Percentiles rank a stretch among this genome's conserved stretches.
Conservation (phyloP, 1,139 yeast genomes). For the Yamadazyma friedrichii region DNA sequence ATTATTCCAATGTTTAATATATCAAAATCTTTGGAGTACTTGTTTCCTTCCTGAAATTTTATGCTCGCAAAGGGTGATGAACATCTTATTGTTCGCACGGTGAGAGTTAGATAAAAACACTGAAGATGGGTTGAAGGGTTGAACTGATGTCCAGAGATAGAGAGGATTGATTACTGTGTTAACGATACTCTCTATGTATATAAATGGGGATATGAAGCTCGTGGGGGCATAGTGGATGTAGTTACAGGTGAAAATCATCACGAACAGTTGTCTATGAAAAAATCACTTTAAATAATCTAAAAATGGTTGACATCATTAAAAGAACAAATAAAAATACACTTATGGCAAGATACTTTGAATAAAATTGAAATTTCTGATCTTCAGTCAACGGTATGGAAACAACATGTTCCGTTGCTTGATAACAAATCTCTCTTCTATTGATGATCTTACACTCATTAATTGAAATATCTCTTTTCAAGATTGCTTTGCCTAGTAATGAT, state of each 20-base stretch:
- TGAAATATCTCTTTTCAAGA: conserved; percentile 36
- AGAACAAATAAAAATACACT: conserved; percentile 21
- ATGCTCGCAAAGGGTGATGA: conserved; percentile 1
- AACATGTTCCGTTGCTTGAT: conserved; percentile 44
- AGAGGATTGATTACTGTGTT: too few species aligned
- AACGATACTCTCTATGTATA: too few species aligned
- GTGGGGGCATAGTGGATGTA: too few species aligned
- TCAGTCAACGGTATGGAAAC: conserved; percentile 43
- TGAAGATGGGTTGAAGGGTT: background rate
- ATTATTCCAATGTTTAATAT: too few species aligned
- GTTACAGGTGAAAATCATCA: background rate
- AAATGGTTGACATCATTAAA: conserved; percentile 21
- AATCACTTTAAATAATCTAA: conserved; percentile 25
- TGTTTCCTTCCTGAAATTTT: background rate
- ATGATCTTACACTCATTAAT: conserved; percentile 33
- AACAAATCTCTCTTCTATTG: conserved; percentile 39
- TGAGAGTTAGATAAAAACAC: background rate
- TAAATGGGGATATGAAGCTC: too few species aligned
- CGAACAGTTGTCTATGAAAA: conserved; percentile 7
- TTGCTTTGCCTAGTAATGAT: conserved; percentile 42
- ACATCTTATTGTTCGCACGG: background rate
- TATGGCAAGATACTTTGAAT: conserved; percentile 23
- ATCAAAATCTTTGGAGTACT: too few species aligned
- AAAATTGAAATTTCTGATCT: conserved; percentile 22
- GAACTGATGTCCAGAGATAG: too few species aligned